These are phyloP conservation scores for Alloteropsis semialata DNA, from an alignment of 176 grass and related monocot species.

Conservation along the genomic window DNA sequence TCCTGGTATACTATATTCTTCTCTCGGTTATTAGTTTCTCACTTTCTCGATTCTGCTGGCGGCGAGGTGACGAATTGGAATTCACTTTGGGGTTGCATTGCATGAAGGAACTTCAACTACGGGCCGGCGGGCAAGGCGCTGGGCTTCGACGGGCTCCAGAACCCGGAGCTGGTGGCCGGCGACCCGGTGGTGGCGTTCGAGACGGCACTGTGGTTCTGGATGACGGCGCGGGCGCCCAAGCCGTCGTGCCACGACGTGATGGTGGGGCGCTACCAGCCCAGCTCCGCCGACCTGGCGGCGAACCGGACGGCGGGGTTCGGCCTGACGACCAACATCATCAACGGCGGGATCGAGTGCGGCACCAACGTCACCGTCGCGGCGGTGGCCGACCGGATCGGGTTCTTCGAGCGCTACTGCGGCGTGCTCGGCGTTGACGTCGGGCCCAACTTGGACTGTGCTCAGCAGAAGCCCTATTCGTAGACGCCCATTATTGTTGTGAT, in stretches of 20 bases:
- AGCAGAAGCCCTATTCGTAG: conserved; percentile 50
- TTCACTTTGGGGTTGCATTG: not conserved
- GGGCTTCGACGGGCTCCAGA: conserved; percentile 52
- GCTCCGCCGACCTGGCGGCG: conserved; percentile 8
- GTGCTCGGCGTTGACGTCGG: conserved; percentile 47
- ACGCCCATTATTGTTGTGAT: too few relatives aligned
- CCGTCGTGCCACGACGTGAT: conserved; percentile 87
- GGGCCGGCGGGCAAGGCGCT: conserved; percentile 60
- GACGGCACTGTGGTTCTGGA: conserved; percentile 89
- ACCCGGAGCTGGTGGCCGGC: conserved; percentile 46
- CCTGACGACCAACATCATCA: conserved; percentile 83
- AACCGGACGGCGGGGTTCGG: conserved; percentile 63
- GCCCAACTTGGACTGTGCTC: conserved; percentile 57
- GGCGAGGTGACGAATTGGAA: too few relatives aligned
- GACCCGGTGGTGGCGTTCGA: conserved; percentile 47
- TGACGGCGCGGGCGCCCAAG: conserved; percentile 59
- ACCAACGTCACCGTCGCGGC: not conserved
- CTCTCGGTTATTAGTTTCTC: too few relatives aligned
- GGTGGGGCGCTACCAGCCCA: conserved; percentile 48
- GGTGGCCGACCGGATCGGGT: conserved; percentile 56
- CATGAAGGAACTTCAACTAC: conserved; percentile 90
- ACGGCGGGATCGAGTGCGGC: conserved; percentile 74
- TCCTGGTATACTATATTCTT: conserved; percentile 36
- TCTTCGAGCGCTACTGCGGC: conserved; percentile 43
- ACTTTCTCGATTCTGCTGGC: too few relatives aligned